Conservation (phyloP, 305 asterid species). For the Fraxinus velutina region DNA sequence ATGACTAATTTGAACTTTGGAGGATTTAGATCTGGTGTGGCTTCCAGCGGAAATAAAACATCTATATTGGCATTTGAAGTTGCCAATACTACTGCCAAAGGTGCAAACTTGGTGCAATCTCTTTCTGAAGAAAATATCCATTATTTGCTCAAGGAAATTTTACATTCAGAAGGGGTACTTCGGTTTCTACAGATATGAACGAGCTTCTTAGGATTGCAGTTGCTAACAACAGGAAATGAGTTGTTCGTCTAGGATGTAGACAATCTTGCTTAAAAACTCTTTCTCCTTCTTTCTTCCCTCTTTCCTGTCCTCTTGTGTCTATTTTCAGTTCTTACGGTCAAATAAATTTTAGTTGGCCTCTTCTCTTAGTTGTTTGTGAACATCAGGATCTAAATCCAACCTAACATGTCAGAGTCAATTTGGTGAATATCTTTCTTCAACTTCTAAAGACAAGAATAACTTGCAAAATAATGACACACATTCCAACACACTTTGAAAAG, state of each 20-base stretch:
- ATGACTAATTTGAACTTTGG: slow-evolving; percentile 83
- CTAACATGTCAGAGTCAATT: slow-evolving; percentile 35
- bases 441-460: slow-evolving; percentile 10
- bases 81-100: slow-evolving; percentile 90
- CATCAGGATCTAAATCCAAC: slow-evolving; percentile 76
- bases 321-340: neutral
- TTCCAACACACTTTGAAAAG: slow-evolving; percentile 60
- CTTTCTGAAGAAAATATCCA: slow-evolving; percentile 74
- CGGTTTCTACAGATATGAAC: slow-evolving; percentile 77
- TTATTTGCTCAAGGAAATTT: slow-evolving; percentile 64
- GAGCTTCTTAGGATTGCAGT: slow-evolving; percentile 90
- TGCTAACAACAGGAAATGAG: slow-evolving; percentile 75
- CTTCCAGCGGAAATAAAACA: slow-evolving; percentile 74
- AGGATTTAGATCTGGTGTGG: slow-evolving; percentile 67
- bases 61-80: slow-evolving; percentile 84
- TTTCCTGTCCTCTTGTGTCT: neutral
- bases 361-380: slow-evolving; percentile 58
- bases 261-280: neutral
- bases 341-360: neutral
- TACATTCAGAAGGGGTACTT: slow-evolving; percentile 80
- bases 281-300: neutral
- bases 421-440: slow-evolving; percentile 22
- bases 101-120: slow-evolving; percentile 72
- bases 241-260: neutral
- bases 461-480: slow-evolving; percentile 20